Base-by-base conservation (phyloP, 2,329 filamentous ascomycete genomes). In the Scolecobasidium constrictum region DNA sequence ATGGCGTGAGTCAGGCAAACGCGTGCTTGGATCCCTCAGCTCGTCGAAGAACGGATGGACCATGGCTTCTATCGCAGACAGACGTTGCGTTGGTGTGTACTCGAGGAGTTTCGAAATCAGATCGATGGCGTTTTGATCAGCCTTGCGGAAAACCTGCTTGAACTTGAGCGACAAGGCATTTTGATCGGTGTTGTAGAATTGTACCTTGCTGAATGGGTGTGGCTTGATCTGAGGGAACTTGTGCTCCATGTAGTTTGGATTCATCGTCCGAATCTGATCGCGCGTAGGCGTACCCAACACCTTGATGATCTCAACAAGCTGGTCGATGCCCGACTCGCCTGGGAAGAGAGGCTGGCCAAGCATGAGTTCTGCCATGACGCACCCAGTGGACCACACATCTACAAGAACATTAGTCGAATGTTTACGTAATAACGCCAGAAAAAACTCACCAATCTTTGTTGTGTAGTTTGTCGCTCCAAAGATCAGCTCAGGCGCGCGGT, bases 211-310 rank as follows among this genome's bases (percentile, higher is more conserved):
- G 73, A 98, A 98, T 20, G 92, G 92, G 59, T 98, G 92, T 46
- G 92, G 92, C 72, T 98, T 98, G 71, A 98, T 98, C 66, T 98
- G 92, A 38, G 92, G 92, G 67, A 98, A 98, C 71, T 96, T 96
- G 71, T 98, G 92, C 69, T 98, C 92, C 92, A 98, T 98, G 67
- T 98, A 98, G 67, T 98, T 98, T 46, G 92, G 92, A 66, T 98
- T 98, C 92, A 98, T 98, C 51, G 92, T 98, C 53, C 92, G 85
- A 58, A 98, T 98, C 66, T 98, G 92, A 63, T 98, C 92, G 50
- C 92, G 78, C 26, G 92, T 96, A 15, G 92, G 92, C 15, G 92
- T 98, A 47, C 92, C 92, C 47, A 98, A 71, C 42, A 98, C 90
- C 69, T 98, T 98, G 74, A 98, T 98, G 61, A 98, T 98, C 66